Evolutionary conservation across 306 rosid genomes (phyloP), one percentile per base, ranked within the genome.

Genomic region (Rosa chinensis): DNA sequence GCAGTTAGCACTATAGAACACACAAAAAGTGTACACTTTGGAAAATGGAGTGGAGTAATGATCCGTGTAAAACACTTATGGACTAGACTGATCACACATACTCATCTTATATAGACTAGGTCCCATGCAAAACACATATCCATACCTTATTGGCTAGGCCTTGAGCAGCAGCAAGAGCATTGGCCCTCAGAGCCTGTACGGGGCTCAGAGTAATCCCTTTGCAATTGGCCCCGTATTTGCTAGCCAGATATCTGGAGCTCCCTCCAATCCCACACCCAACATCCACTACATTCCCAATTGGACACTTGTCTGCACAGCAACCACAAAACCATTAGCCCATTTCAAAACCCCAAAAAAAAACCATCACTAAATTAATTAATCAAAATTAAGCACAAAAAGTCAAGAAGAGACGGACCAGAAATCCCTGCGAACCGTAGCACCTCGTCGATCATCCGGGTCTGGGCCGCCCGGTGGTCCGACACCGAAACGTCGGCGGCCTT

Each of bases 251-350:
- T 74, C 99, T 85, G 1, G 99, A 92, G 61, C 99, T 94, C 4
- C 99, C 99, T 8, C 99, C 99, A 50, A 94, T 94, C 77, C 99
- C 99, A 81, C 99, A 94, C 45, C 99, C 99, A 25, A 92, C 99
- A 49, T 94, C 99, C 32, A 94, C 92, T 53, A 89, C 78, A 17
- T 75, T 83, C 5, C 66, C 42, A 2, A 35, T 13, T 70, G 74
- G 56, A 4, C 45, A 81, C 59, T 84, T 88, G 20, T 58, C 82
- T 73, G 64, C 80, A 67, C 56, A 32, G 37, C 42, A 12, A 28
- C 75, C 59, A 47, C 6, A 39, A 73, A 8, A 42, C 23, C 23
- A 53, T n/a, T 50, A 21, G 1, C 2, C 25, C 16, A 10, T 12
- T 62, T 25, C 16, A 25, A 8, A 63, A 63, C 40, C 8, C 14